Conservation (phyloP, 352 stramenopile genomes). For the Plasmopara muralis region DNA sequence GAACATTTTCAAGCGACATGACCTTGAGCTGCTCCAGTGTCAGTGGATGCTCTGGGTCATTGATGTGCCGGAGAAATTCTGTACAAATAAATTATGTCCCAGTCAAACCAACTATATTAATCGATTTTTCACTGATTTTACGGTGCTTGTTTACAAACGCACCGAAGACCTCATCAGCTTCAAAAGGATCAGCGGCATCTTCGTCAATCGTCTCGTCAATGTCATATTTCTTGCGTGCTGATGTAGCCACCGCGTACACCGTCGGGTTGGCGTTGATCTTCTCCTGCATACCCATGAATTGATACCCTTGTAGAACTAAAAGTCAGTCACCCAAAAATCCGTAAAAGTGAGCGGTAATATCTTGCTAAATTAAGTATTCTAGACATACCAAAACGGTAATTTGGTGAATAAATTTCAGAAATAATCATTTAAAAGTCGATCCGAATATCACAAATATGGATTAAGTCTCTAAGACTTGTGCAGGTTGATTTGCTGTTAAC, state of each 20-base stretch:
- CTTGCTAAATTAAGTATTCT: too few relatives aligned
- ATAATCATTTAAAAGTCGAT: too few relatives aligned
- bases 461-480: too few relatives aligned
- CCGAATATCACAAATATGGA: too few relatives aligned
- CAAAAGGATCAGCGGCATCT: constrained; percentile 65
- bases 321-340: too few relatives aligned
- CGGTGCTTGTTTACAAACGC: constrained; percentile 10
- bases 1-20: constrained; percentile 86
- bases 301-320: too few relatives aligned
- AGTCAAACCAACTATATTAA: not conserved
- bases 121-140: not conserved
- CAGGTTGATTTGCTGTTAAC: too few relatives aligned
- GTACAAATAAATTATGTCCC: constrained; percentile 1
- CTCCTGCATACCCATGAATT: constrained; percentile 55
- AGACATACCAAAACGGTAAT: too few relatives aligned
- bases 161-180: constrained; percentile 84
- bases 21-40: constrained; percentile 93
- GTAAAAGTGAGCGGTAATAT: too few relatives aligned
- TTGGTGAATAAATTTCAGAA: too few relatives aligned
- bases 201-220: constrained; percentile 56
- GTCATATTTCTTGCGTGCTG: constrained; percentile 54
- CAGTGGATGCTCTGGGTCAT: constrained; percentile 91
- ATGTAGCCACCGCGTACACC: constrained; percentile 68
- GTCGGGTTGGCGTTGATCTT: constrained; percentile 88
- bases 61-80: constrained; percentile 86